phyloP scores from a whole-genome alignment of 2,329 filamentous ascomycete species.

The Tolypocladium endophyticum region DNA sequence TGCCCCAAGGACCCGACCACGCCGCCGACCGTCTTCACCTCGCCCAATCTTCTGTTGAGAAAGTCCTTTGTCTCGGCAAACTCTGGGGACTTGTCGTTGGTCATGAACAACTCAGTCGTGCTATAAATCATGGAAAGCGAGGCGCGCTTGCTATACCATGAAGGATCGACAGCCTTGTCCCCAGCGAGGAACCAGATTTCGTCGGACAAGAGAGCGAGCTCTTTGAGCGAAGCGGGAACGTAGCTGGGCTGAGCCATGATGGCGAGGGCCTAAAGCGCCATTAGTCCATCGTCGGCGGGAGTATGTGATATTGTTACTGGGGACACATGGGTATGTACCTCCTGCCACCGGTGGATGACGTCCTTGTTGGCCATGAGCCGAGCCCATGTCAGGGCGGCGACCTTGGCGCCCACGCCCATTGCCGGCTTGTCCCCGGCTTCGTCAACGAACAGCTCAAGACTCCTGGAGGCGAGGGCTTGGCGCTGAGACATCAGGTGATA shows the following conservation, averaged over 20 bases:
- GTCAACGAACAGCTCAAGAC: constrained; percentile 25
- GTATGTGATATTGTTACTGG: background rate
- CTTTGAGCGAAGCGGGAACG: constrained; percentile 62
- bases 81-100: constrained; percentile 65
- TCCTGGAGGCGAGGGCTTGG: constrained; percentile 39
- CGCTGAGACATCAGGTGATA: constrained; percentile 66
- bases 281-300: background rate
- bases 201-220: constrained; percentile 74
- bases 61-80: constrained; percentile 73
- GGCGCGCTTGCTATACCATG: constrained; percentile 68
- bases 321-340: constrained; percentile 40
- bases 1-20: constrained; percentile 55
- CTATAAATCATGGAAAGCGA: constrained; percentile 51
- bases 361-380: constrained; percentile 64
- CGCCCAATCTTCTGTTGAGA: constrained; percentile 62
- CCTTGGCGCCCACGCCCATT: constrained; percentile 47
- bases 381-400: constrained; percentile 64
- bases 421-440: constrained; percentile 4
- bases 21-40: constrained; percentile 52
- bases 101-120: constrained; percentile 85
- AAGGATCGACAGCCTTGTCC: constrained; percentile 69
- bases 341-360: constrained; percentile 73
- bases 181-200: constrained; percentile 86
- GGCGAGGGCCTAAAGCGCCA: constrained; percentile 60
- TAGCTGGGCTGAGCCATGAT: constrained; percentile 81